These are phyloP conservation scores for Pythium periplocum DNA, from an alignment of 352 stramenopile species.

Conservation along the genomic window DNA sequence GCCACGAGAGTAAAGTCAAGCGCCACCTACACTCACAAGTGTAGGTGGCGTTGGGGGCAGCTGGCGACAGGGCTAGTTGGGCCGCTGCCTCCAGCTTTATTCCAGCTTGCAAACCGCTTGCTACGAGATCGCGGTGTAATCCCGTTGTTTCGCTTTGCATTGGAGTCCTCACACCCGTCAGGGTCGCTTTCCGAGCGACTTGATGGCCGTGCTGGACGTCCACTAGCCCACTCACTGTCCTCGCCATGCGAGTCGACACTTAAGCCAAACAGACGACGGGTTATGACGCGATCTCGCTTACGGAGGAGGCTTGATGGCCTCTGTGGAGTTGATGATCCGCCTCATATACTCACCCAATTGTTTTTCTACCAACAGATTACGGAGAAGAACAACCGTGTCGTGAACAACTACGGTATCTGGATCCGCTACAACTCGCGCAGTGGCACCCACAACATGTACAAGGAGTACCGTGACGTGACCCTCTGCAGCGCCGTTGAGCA, in stretches of 20 bases:
- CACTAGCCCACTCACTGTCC: slow-evolving; percentile 1
- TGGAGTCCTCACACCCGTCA: no score
- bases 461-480: slow-evolving; percentile 99
- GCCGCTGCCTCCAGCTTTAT: slow-evolving; percentile 16
- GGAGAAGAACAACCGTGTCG: slow-evolving; percentile 97
- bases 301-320: no score
- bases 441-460: slow-evolving; percentile 99
- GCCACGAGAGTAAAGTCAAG: slow-evolving; percentile 67
- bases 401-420: slow-evolving; percentile 99
- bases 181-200: neutral
- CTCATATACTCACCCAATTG: neutral
- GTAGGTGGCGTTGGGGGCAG: neutral
- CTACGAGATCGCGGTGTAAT: slow-evolving; percentile 41
- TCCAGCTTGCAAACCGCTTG: slow-evolving; percentile 88
- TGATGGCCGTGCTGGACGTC: slow-evolving; percentile 2
- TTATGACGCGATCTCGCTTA: no score
- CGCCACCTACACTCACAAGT: neutral
- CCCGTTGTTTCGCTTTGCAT: slow-evolving; percentile 17
- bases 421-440: slow-evolving; percentile 99
- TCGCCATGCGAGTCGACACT: neutral
- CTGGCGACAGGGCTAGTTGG: neutral
- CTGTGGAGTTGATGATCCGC: no score
- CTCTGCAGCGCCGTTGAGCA: slow-evolving; percentile 97
- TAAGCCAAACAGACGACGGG: neutral
- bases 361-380: slow-evolving; percentile 62